Base-by-base conservation (phyloP, 805 yeast genomes). In the Candida maesae region DNA sequence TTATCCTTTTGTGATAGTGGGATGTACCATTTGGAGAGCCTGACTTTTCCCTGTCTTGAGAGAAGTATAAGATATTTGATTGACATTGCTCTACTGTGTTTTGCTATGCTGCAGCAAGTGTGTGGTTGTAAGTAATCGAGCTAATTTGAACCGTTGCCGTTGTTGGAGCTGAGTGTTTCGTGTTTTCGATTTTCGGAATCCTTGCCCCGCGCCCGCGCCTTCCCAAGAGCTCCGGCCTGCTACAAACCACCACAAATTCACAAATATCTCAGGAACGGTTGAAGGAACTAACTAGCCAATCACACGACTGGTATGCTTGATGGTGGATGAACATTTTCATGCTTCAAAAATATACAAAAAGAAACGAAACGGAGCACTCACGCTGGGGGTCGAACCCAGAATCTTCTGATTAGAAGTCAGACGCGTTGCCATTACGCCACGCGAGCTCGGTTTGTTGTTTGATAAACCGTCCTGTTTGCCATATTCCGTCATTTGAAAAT, bases 21-120 rank as follows among this genome's bases (percentile, higher is more conserved):
- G 38, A 76, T 74, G 61, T 88, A 93, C 99, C 99, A 93, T 67
- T 90, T 90, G 27, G 95, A 78, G 26, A 95, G 74, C 53, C 99
- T 74, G 24, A 89, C 89, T 63, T 91, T 93, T 21, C 99, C 99
- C 61, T 93, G 99, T 52, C 96, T 78, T 12, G 97, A 90, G 13
- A 91, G 74, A 38, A 93, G 67, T 36, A 95, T 71, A 39, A 91
- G 56, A 61, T 84, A 95, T 52, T 84, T 84, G 44, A 93, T 75
- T 7, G 35, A 21, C 35, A 33, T 33, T n/a, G 25, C n/a, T n/a
- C n/a, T n/a, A n/a, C n/a, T 26, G 15, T 21, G 10, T 8, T 7
- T 21, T 21, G 24, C 7, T 7, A 21, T 21, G 24, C 24, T 21
- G 24, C n/a, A n/a, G n/a, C n/a, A n/a, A n/a, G n/a, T n/a, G n/a